These are phyloP conservation scores for Moricandia arvensis DNA, from an alignment of 345 rosid genomes.

Conservation along the genomic window DNA sequence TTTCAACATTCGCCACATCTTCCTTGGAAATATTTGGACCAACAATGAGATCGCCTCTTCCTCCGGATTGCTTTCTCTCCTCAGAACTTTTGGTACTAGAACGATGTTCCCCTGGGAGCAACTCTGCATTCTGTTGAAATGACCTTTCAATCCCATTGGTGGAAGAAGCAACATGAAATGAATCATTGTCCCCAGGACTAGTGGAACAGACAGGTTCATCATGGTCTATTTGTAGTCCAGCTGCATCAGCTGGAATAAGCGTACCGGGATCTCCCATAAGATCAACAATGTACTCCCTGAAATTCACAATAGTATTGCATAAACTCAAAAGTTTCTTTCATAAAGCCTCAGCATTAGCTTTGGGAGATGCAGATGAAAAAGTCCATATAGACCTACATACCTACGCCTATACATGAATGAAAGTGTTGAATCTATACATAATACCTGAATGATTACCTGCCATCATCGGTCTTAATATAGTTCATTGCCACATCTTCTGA, in stretches of 20 bases:
- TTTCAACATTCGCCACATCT: constrained; percentile 11
- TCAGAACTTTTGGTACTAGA: constrained; percentile 38
- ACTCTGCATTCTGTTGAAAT: constrained; percentile 52
- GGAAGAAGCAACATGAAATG: constrained; percentile 60
- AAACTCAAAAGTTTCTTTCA: background rate
- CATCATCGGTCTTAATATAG: constrained; percentile 83
- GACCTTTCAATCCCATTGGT: constrained; percentile 62
- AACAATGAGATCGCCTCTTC: constrained; percentile 38
- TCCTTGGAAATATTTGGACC: constrained; percentile 27
- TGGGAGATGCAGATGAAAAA: background rate
- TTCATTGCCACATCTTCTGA: constrained; percentile 87
- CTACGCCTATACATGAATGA: background rate
- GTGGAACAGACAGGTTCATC: constrained; percentile 57
- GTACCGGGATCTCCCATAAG: constrained; percentile 97
- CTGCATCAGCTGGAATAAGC: constrained; percentile 87
- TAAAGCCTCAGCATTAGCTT: background rate
- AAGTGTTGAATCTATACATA: constrained; percentile 7
- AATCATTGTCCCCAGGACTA: constrained; percentile 54
- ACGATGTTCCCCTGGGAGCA: constrained; percentile 47
- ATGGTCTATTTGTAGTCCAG: constrained; percentile 59
- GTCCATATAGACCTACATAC: background rate
- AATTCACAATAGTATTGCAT: constrained; percentile 10
- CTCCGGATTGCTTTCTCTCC: constrained; percentile 42
- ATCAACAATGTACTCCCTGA: constrained; percentile 95
- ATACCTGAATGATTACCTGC: constrained; percentile 57